These are phyloP conservation scores for Thraustochytrium striatum DNA, from an alignment of 352 stramenopile genomes.

Conservation along the genomic window DNA sequence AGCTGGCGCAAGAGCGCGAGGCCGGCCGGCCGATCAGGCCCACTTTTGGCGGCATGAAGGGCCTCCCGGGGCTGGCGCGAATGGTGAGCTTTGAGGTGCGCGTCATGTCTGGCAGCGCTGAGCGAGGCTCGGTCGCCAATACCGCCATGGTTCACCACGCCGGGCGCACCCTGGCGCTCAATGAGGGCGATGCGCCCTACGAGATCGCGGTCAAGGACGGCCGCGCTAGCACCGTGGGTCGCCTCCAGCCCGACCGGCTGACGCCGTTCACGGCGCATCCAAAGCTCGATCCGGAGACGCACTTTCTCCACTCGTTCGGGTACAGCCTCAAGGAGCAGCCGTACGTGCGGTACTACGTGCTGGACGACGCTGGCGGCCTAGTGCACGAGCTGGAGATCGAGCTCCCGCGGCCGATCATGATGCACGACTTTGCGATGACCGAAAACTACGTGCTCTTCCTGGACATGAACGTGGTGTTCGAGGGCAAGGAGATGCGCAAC, in stretches of 20 bases:
- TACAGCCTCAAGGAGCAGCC: constrained; percentile 48
- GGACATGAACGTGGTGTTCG: constrained; percentile 57
- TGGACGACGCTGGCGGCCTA: constrained; percentile 33
- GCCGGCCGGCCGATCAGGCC: not conserved
- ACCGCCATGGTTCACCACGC: constrained; percentile 51
- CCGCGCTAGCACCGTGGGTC: constrained; percentile 49
- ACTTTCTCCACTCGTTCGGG: constrained; percentile 50
- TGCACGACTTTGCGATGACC: constrained; percentile 60
- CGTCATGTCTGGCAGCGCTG: not conserved
- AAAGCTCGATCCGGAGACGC: constrained; percentile 48
- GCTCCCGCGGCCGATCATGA: constrained; percentile 54
- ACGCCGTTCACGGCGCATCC: constrained; percentile 53
- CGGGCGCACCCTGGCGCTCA: constrained; percentile 50
- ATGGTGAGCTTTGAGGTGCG: not conserved
- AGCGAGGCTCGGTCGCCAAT: constrained; percentile 50
- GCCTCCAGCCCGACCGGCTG: constrained; percentile 43
- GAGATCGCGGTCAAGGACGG: constrained; percentile 45
- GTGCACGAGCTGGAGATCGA: constrained; percentile 46
- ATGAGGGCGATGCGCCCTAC: constrained; percentile 52
- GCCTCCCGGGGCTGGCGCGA: not conserved
- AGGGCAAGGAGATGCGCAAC: no score
- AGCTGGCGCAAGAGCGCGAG: not conserved
- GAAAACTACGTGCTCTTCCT: constrained; percentile 59
- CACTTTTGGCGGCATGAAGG: not conserved
- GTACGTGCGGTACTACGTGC: constrained; percentile 52